Evolutionary conservation across 306 rosid genomes (phyloP), one percentile per base, ranked within the genome.

Genomic region (Senna siamea): DNA sequence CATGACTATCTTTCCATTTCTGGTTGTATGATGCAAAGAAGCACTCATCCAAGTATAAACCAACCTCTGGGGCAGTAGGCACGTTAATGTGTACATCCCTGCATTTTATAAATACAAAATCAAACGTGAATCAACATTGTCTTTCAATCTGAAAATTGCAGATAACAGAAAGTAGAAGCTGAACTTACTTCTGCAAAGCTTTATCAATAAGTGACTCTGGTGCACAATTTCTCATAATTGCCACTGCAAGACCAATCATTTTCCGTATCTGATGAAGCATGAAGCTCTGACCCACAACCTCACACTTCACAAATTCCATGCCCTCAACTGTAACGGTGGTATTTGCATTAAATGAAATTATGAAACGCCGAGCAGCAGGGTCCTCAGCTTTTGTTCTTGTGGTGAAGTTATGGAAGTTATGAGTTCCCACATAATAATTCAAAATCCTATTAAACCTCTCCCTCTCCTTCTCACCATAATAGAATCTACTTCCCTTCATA

Each of bases 61-160:
- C 98, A 78, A 89, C 91, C 81, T 93, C 98, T n/a, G 98, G 97
- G 23, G 97, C 98, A 19, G 96, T 93, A 46, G 98, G 98, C 79
- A 93, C 94, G 68, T 83, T 93, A 37, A 93, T 77, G 80, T 83
- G 85, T 17, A 89, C 84, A 61, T 91, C 97, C 89, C 97, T 91
- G 69, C 48, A 78, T 57, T 69, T 77, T 4, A 28, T 69, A 8
- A 72, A 50, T 55, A 1, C 10, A 18, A 22, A 13, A 46, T 68
- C 28, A 47, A 75, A 68, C 47, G 75, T 55, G 73, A 74, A 77
- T 30, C 69, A 35, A 13, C 58, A 20, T 12, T 7, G 61, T 23
- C 52, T 80, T 54, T 71, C 44, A 72, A 68, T 53, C 28, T 54
- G 34, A 68, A 76, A 70, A 57, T 43, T 38, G 40, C 9, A 50